Percentiles rank a stretch among this genome's conserved stretches.
These are phyloP conservation scores for Gracilaria domingensis DNA, from an alignment of 23 red algal genomes.

Conservation along the genomic window DNA sequence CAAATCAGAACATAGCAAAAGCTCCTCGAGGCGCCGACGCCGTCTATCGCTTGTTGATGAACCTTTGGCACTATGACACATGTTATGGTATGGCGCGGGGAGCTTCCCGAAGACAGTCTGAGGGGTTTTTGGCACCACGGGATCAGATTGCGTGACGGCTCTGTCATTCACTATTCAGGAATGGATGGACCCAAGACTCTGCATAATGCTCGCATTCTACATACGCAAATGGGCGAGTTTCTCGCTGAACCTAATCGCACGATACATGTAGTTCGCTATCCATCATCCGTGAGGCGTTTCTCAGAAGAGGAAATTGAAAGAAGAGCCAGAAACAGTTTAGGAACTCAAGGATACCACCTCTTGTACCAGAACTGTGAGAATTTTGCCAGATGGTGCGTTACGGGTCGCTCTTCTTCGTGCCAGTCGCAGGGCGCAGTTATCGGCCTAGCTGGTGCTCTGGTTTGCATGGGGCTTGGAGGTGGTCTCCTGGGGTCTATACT, in stretches of 20 bases:
- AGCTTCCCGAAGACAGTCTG: slow-evolving; percentile 66
- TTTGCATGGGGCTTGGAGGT: slow-evolving; percentile 59
- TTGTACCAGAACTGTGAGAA: slow-evolving; percentile 76
- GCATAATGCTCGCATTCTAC: slow-evolving; percentile 65
- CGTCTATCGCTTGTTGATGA: too few relatives aligned
- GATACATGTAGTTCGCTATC: slow-evolving; percentile 57
- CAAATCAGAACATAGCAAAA: too few relatives aligned
- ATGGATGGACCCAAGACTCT: slow-evolving; percentile 81
- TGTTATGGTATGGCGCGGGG: slow-evolving; percentile 84
- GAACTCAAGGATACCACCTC: slow-evolving; percentile 61
- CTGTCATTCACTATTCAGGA: slow-evolving; percentile 78
- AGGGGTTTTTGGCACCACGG: slow-evolving; percentile 84
- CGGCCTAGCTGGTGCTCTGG: slow-evolving; percentile 34
- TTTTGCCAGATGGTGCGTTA: slow-evolving; percentile 76
- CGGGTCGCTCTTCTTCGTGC: slow-evolving; percentile 39
- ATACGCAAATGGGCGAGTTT: slow-evolving; percentile 46
- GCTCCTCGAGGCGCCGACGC: too few relatives aligned
- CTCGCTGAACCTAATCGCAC: not conserved
- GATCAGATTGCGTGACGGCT: slow-evolving; percentile 67
- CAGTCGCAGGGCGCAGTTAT: slow-evolving; percentile 63
- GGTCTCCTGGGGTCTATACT: slow-evolving; percentile 66
- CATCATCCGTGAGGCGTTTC: not conserved
- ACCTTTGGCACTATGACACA: too few relatives aligned
- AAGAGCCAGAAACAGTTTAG: slow-evolving; percentile 56
- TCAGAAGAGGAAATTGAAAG: slow-evolving; percentile 50